These are phyloP conservation scores for Leccinellum luteum DNA, from an alignment of 768 basidiomycete genomes.

Conservation along the genomic window DNA sequence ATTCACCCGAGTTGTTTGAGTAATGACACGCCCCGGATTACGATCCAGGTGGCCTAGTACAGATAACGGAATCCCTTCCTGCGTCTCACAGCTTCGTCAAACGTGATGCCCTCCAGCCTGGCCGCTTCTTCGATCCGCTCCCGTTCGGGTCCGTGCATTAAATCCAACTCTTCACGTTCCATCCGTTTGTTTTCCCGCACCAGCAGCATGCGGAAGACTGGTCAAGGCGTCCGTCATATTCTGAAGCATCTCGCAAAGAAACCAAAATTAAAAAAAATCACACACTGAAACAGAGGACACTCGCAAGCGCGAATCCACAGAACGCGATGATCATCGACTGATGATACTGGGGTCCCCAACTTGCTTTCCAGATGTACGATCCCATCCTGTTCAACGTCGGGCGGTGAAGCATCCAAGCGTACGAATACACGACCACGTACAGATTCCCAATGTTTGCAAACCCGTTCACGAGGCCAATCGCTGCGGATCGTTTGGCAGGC, in stretches of 20 bases:
- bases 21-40: neutral
- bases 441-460: constrained; percentile 56
- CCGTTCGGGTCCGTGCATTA: constrained; percentile 44
- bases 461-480: constrained; percentile 63
- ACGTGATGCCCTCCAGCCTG: constrained; percentile 54
- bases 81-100: constrained; percentile 57
- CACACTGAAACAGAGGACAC: constrained; percentile 36
- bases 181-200: constrained; percentile 49
- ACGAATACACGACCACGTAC: constrained; percentile 33
- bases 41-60: constrained; percentile 33
- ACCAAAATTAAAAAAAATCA: too few species aligned
- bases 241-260: neutral
- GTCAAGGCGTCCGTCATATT: too few species aligned
- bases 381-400: constrained; percentile 43
- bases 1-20: neutral
- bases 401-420: neutral
- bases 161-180: constrained; percentile 46
- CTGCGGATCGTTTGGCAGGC: constrained; percentile 51
- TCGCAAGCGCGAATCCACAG: constrained; percentile 33
- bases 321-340: constrained; percentile 57
- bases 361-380: constrained; percentile 59
- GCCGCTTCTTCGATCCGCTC: constrained; percentile 57
- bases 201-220: constrained; percentile 44
- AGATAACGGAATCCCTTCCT: constrained; percentile 59
- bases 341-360: constrained; percentile 61